Percentiles rank a stretch among this genome's conserved stretches.
These are phyloP conservation scores for Uncinocarpus reesii DNA, from an alignment of 2,329 filamentous ascomycete genomes.

Conservation along the genomic window DNA sequence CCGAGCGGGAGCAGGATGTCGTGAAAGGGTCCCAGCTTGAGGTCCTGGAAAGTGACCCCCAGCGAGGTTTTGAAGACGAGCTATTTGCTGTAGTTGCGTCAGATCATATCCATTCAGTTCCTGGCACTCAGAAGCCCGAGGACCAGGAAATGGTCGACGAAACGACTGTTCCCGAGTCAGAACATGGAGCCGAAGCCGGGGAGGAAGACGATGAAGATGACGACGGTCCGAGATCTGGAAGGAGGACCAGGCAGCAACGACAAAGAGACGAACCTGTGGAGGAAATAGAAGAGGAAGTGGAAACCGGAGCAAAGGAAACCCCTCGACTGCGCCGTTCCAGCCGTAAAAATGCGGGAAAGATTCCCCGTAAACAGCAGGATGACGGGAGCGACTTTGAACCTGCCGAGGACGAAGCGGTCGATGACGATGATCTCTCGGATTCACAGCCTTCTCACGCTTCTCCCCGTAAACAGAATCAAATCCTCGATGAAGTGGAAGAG, in stretches of 20 bases:
- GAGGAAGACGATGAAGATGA: conserved; percentile 38
- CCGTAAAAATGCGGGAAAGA: conserved; percentile 33
- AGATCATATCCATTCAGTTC: conserved; percentile 11
- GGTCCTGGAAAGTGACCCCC: conserved; percentile 34
- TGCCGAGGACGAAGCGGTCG: conserved; percentile 39
- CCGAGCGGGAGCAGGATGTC: conserved; percentile 1
- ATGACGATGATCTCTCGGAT: conserved; percentile 45
- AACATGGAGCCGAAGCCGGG: conserved; percentile 35
- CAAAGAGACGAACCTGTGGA: conserved; percentile 15
- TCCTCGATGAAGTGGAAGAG: conserved; percentile 39
- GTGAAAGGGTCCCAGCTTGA: conserved; percentile 30
- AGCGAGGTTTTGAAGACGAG: conserved; percentile 27
- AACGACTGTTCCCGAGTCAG: conserved; percentile 34
- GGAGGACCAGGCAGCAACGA: conserved; percentile 21
- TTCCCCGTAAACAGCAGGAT: conserved; percentile 38
- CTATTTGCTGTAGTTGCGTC: conserved; percentile 19
- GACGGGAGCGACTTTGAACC: conserved; percentile 57
- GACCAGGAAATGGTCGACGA: conserved; percentile 32
- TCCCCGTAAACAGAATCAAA: conserved; percentile 32
- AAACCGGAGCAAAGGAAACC: conserved; percentile 27
- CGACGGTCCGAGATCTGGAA: conserved; percentile 44
- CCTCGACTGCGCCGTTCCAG: conserved; percentile 29
- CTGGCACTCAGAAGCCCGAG: conserved; percentile 20
- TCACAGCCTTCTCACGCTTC: conserved; percentile 40
- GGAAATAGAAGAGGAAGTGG: conserved; percentile 17